Evolutionary conservation across 331 rosid genomes (phyloP), one percentile per base, ranked within the genome.

Genomic region (Pyracantha coccinea): DNA sequence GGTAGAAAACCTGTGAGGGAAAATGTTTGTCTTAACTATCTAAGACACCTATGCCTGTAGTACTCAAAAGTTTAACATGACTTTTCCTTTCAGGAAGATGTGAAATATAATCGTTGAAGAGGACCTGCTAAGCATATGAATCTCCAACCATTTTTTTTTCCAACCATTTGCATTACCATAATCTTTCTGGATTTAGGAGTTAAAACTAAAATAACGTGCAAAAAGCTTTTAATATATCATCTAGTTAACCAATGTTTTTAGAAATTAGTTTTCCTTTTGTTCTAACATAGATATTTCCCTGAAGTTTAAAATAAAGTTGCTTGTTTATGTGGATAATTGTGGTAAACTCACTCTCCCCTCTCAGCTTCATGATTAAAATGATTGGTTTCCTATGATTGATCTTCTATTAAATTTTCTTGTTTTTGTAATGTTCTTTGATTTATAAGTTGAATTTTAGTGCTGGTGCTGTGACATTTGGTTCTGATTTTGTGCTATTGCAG

Each of bases 401-500:
- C 65, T 29, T 31, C 16, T 54, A 6, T 16, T 14, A 31, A 70
- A 54, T 54, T 3, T 5, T 4, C 33, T 55, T 55, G 41, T 62
- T 63, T 59, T 29, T 10, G 19, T 63, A 29, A 63, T 4, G 23
- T 9, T 2, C 66, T 57, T 71, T 55, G 35, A 15, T 20, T 29
- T 19, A 7, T 14, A 57, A 57, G 6, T 55, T 52, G 75, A 59
- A 33, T 35, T 72, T 12, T 8, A 33, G 35, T 33, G 61, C 53
- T 2, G 17, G 9, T 59, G 38, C 9, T 24, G 5, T 25, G 76
- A 38, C 66, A 23, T 55, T 52, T 59, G 55, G 35, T 19, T 70
- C n/a, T 80, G 76, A 62, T 38, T 84, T 57, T 76, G 66, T 53
- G 72, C 71, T 78, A 59, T 77, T 87, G 85, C 89, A 95, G 99